Base-by-base conservation (phyloP, 805 yeast genomes). In the Cyberlindnera sargentensis region DNA sequence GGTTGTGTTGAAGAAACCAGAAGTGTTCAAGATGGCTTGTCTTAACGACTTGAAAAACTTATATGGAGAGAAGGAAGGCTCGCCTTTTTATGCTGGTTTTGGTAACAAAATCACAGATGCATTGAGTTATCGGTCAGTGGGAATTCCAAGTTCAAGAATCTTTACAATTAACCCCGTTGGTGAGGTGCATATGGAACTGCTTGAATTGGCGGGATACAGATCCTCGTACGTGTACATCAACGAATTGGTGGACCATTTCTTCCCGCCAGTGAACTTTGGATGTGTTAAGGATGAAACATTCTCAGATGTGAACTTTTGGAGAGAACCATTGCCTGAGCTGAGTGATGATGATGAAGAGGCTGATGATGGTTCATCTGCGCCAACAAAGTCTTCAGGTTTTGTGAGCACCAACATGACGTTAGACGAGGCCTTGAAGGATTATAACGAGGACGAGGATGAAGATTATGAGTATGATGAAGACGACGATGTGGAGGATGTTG, bases 21-120 rank as follows among this genome's bases (percentile, higher is more conserved):
- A 93, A 63, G 93, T 93, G n/a, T 93, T 93, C 71, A 93, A 93
- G 58, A 93, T 93, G 90, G 95, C 99, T 1, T 91, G 98, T 63
- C 68, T 93, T 47, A 80, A 82, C 43, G 99, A 93, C 66, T 81
- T 93, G 47, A 78, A 80, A 56, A 75, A 81, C 37, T 68, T 93
- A 23, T 91, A 84, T 63, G 70, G 69, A 11, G 78, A 73, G 34
- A 40, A 45, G 27, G 20, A 15, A 15, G 74, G 68, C 31, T 84
- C 91, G 0, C 96, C 97, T 4, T 93, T 93, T 58, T 89, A 87
- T 63, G 99, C 99, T 10, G 99, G 99, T 0, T 93, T 93, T 63
- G 99, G 99, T 29, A 93, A 93, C 60, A 71, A 95, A 51, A 93
- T 93, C 47, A 93, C 99, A 3, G 99, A 93, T 66, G 98, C 98